Evolutionary conservation across 176 grass and related monocot species (phyloP), one percentile per base, ranked within the genome.

Genomic region (Rhipidocladum racemiflorum): DNA sequence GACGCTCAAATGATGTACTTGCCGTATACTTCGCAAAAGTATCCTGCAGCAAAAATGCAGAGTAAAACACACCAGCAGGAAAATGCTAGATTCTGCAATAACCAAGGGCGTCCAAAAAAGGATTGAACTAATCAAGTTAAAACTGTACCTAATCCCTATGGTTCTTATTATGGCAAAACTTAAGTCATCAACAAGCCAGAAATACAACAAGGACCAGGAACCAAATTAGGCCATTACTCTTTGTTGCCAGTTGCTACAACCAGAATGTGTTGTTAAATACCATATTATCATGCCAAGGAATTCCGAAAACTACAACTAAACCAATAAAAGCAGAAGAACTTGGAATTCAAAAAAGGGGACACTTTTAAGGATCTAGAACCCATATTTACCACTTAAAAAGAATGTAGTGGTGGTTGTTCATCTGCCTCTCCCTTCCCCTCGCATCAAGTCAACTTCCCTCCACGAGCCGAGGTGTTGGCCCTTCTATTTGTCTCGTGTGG

Each of bases 1-100:
- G 92, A 23, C 92, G 85, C 80, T 97, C 95, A 32, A 98, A 98
- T 7, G 92, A 77, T 50, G 95, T 98, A 67, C 86, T 95, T 42
- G 84, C 90, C 1, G 95, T 93, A 32, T 98, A 93, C 18, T 72
- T 86, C 1, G 92, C 96, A 83, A 98, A 98, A 25, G 90, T 98
- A n/a, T 88, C 86, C 92, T 98, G 79, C 28, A 84, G 61, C 12
- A 7, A 74, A 40, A 81, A 38, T 55, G 4, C 17, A 70, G 36
- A 70, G 43, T 56, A 40, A 62, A 76, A 65, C 59, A 34, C 27
- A 38, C 11, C 18, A 84, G 32, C 38, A 50, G 15, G 42, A 10
- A 83, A n/a, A 24, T 23, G 4, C 4, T 13, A 20, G 1, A 32
- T 57, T 39, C 25, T n/a, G 32, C 48, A 55, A 82, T 62, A 39